phyloP scores from a whole-genome alignment of 2,329 filamentous ascomycete species.

The Purpureocillium lavendulum region DNA sequence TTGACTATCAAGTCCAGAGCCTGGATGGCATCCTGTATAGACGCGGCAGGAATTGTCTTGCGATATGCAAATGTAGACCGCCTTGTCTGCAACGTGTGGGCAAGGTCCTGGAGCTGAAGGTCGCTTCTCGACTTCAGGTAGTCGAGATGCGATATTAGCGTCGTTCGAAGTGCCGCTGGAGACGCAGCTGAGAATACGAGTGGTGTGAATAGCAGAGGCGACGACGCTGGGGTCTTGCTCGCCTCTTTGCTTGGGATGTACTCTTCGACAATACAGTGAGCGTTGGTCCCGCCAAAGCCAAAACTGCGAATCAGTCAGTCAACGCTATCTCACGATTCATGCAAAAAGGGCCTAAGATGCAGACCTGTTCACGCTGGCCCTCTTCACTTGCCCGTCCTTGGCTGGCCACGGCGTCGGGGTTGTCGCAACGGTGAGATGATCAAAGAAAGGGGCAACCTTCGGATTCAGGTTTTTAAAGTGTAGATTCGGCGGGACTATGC shows the following conservation, averaged over 20 bases:
- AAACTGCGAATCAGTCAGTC: conserved; percentile 18
- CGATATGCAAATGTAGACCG: neutral
- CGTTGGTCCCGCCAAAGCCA: conserved; percentile 36
- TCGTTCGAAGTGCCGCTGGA: neutral
- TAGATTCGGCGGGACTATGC: conserved; percentile 20
- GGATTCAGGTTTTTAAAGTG: conserved; percentile 19
- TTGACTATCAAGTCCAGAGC: neutral
- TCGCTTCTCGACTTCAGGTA: neutral
- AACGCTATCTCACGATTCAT: neutral
- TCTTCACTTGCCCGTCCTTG: conserved; percentile 1
- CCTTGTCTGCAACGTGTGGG: neutral
- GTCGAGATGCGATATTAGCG: neutral
- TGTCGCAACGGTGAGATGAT: conserved; percentile 11
- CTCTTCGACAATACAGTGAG: conserved; percentile 29
- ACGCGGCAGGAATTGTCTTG: neutral
- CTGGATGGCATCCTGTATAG: neutral
- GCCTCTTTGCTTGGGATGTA: conserved; percentile 1
- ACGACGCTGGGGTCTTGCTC: neutral
- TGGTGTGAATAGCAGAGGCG: neutral
- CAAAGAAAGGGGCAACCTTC: conserved; percentile 14
- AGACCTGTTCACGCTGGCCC: conserved; percentile 16
- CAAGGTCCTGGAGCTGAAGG: neutral
- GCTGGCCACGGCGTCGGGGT: conserved; percentile 12
- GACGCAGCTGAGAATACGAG: conserved; percentile 6
- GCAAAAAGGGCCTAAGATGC: conserved; percentile 5